A percentile compares a stretch with the other conserved stretches of the same genome.
Conservation (phyloP, 2,329 filamentous ascomycete species). For the Ceratocystis eucalypticola region DNA sequence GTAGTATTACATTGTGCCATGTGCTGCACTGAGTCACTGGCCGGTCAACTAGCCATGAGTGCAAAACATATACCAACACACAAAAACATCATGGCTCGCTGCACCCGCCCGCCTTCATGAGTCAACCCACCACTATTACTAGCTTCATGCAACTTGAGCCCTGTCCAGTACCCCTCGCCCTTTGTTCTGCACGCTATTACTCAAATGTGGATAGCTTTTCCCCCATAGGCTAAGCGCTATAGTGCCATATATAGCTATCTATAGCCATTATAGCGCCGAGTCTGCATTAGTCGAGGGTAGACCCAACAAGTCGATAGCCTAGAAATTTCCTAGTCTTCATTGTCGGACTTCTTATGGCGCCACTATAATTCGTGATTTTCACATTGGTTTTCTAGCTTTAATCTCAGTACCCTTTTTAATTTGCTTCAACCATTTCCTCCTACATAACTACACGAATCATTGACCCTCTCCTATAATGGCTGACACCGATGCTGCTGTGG, state of each 20-base stretch:
- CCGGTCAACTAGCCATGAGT: too few species aligned
- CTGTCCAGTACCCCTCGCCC: not conserved
- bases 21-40: too few species aligned
- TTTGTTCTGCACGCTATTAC: constrained; percentile 5
- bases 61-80: not conserved
- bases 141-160: not conserved
- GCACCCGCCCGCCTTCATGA: not conserved
- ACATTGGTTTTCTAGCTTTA: not conserved
- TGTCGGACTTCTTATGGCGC: not conserved
- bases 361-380: not conserved
- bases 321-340: constrained; percentile 6
- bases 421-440: not conserved
- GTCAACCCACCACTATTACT: not conserved
- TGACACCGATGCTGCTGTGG: constrained; percentile 9
- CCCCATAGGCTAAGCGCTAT: not conserved
- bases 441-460: not conserved
- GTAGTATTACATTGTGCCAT: too few species aligned
- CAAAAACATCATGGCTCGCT: not conserved
- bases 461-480: constrained; percentile 4
- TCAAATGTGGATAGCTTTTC: not conserved
- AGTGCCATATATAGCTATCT: not conserved
- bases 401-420: not conserved
- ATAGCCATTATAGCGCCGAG: not conserved
- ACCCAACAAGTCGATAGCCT: not conserved
- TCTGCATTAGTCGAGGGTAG: not conserved